phyloP scores from a whole-genome alignment of 129 eudicot genomes.

The Centaurea solstitialis region DNA sequence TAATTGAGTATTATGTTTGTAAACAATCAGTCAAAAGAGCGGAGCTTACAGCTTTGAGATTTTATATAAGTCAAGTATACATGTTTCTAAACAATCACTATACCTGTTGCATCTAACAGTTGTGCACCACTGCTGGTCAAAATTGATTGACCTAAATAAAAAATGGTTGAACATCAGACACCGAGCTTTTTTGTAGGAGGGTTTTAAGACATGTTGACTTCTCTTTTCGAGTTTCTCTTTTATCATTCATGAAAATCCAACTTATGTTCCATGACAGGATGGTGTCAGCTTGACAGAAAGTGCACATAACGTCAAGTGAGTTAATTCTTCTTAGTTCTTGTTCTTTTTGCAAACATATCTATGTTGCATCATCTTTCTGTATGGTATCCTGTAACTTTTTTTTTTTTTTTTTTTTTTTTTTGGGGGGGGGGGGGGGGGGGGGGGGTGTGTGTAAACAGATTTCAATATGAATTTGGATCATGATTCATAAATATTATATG shows the following conservation, averaged over 20 bases:
- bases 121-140: background rate
- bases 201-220: background rate
- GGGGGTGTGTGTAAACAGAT: background rate
- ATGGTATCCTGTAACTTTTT: constrained; percentile 8
- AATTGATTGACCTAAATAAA: background rate
- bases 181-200: background rate
- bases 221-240: background rate
- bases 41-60: background rate
- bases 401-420: too few species aligned
- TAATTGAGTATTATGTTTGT: background rate
- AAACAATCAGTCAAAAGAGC: background rate
- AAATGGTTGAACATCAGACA: background rate
- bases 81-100: too few species aligned
- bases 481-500: background rate
- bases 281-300: constrained; percentile 71
- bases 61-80: background rate
- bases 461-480: background rate
- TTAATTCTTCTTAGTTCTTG: constrained; percentile 9
- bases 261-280: constrained; percentile 57
- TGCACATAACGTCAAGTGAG: constrained; percentile 77
- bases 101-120: background rate
- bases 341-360: constrained; percentile 6
- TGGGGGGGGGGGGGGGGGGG: too few species aligned
- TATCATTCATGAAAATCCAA: background rate
- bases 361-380: background rate